Evolutionary conservation across 352 stramenopile genomes (phyloP), one percentile per base, ranked within the genome.

Genomic region (Phytophthora nicotianae): DNA sequence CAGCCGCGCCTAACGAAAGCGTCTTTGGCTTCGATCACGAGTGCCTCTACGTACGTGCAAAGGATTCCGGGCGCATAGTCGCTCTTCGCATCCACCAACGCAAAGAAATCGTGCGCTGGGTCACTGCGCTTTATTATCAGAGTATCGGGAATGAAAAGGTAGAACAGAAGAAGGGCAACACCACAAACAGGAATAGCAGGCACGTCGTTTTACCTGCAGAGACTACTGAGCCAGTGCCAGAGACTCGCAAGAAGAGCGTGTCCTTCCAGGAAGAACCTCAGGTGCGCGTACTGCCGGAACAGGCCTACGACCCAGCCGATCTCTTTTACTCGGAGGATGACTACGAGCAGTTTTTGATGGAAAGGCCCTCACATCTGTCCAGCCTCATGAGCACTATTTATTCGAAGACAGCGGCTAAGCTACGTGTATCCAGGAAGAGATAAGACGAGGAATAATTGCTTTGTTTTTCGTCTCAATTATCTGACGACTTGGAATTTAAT

Each of bases 101-200:
- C 64, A 86, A 86, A 55, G 77, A 86, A 16, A 86, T 86, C 43
- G 77, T 83, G 32, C 74, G 75, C 7, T 86, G 77, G 77, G 77
- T 86, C 50, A 86, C 77, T 17, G 77, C 77, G 54, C 70, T 86
- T 27, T 86, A 86, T 57, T 86, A 86, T 60, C 72, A 83, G 67
- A 84, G 75, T 42, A 70, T 84, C 17, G 64, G 50, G 21, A 62
- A 24, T 42, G 50, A 48, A 17, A 50, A 48, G 5, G 41, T 45
- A 47, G 32, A 43, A 13, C 48, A 51, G 14, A 50, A 54, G 17
- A 47, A 43, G 13, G 35, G 53, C 21, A 17, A 14, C 35, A 48
- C 1, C 6, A 43, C 41, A 37, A 16, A 47, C 16, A 74, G 24
- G 42, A 41, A 64, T 47, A 53, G 27, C 50, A 68, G 43, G 47